Conservation (phyloP, 2,329 filamentous ascomycete genomes). For the Chrysoporthe puriensis region DNA sequence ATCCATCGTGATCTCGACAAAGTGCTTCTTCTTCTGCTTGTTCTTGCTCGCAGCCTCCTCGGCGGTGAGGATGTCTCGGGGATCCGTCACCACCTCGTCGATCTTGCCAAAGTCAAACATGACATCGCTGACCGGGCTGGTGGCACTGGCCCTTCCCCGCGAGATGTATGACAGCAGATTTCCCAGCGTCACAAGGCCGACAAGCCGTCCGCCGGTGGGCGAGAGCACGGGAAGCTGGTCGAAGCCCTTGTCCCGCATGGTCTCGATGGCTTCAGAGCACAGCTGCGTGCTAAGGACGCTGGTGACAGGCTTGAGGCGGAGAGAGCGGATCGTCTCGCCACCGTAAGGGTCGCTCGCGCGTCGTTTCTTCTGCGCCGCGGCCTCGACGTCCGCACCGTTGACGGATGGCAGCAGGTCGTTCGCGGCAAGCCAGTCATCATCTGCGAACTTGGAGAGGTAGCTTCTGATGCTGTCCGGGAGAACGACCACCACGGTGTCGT, state of each 20-base stretch:
- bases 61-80: slow-evolving; percentile 61
- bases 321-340: slow-evolving; percentile 76
- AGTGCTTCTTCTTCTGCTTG: slow-evolving; percentile 68
- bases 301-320: slow-evolving; percentile 91
- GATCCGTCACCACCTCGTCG: slow-evolving; percentile 88
- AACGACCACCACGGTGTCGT: slow-evolving; percentile 87
- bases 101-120: slow-evolving; percentile 97
- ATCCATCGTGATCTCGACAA: slow-evolving; percentile 92
- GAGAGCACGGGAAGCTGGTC: slow-evolving; percentile 93
- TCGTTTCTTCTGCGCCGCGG: slow-evolving; percentile 42
- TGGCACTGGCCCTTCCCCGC: slow-evolving; percentile 74
- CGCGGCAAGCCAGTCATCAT: slow-evolving; percentile 97
- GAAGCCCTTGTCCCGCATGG: slow-evolving; percentile 97
- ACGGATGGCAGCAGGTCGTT: slow-evolving; percentile 81
- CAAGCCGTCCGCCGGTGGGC: slow-evolving; percentile 70
- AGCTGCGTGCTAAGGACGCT: slow-evolving; percentile 72
- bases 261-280: slow-evolving; percentile 90
- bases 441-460: slow-evolving; percentile 97
- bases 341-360: slow-evolving; percentile 68
- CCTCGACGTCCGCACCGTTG: slow-evolving; percentile 52
- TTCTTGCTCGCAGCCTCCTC: slow-evolving; percentile 45
- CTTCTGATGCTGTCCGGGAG: slow-evolving; percentile 95
- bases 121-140: slow-evolving; percentile 78
- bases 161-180: slow-evolving; percentile 93
- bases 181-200: slow-evolving; percentile 91